These are phyloP conservation scores for Spizellomyces sp. DNA, from an alignment of 192 early-diverging fungal genomes.

Conservation along the genomic window DNA sequence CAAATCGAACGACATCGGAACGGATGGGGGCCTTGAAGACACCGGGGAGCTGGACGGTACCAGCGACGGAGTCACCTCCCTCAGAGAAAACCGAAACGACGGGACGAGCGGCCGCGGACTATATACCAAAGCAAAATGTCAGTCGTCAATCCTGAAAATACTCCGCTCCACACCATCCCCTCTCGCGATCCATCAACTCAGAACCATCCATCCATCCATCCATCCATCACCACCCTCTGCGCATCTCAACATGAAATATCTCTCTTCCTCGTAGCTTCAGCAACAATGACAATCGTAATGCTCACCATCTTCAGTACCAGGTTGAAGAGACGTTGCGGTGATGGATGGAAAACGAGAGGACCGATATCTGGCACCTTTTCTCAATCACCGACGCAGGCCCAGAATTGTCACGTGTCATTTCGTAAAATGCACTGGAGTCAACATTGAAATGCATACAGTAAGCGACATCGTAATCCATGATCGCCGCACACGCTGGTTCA, in stretches of 20 bases:
- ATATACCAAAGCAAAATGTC: background rate
- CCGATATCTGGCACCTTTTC: background rate
- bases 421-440: too few species aligned
- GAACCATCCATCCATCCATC: slow-evolving; percentile 12
- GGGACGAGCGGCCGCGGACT: slow-evolving; percentile 69
- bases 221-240: slow-evolving; percentile 12
- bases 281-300: background rate
- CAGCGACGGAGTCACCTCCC: slow-evolving; percentile 66
- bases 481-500: too few species aligned
- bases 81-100: slow-evolving; percentile 88
- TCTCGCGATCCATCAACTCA: background rate
- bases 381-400: background rate
- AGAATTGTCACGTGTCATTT: background rate
- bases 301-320: background rate
- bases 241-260: too few species aligned
- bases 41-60: slow-evolving; percentile 80
- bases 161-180: background rate
- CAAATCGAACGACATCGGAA: slow-evolving; percentile 86
- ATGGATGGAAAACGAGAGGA: background rate
- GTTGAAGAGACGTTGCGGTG: slow-evolving; percentile 3
- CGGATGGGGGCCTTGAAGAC: slow-evolving; percentile 97
- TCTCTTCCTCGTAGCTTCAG: background rate
- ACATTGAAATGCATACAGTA: too few species aligned
- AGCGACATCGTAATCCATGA: too few species aligned
- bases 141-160: background rate